phyloP scores from a whole-genome alignment of 2,329 filamentous ascomycete genomes.

The Aschersonia sp. region DNA sequence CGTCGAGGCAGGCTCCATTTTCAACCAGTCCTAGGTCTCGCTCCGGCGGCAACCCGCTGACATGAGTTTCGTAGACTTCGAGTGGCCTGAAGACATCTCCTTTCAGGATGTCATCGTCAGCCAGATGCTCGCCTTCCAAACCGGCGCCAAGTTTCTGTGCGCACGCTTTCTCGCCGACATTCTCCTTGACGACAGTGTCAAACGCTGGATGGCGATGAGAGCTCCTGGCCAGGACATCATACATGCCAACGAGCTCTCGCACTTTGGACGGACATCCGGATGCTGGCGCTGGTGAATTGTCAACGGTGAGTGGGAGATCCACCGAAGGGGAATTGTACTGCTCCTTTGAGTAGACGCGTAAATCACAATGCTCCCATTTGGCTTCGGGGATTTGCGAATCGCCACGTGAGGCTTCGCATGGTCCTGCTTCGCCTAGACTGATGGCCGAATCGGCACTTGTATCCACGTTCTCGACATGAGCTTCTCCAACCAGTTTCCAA shows the following conservation, averaged over 20 bases:
- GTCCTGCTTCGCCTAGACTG: conserved; percentile 10
- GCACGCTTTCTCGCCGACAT: no score
- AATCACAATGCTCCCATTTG: not conserved
- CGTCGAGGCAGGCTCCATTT: no score
- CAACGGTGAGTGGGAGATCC: not conserved
- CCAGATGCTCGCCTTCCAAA: no score
- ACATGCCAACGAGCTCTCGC: conserved; percentile 34
- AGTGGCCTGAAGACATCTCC: no score
- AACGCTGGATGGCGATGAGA: no score
- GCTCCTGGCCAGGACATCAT: conserved; percentile 26
- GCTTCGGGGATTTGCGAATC: not conserved
- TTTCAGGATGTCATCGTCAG: no score
- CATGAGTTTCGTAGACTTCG: no score
- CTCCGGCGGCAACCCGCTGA: no score
- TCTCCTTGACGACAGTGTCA: no score
- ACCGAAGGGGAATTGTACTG: not conserved
- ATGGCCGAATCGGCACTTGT: conserved; percentile 16
- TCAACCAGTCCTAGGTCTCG: no score
- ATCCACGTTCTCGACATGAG: conserved; percentile 5
- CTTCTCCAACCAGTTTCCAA: conserved; percentile 8
- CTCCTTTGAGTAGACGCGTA: not conserved
- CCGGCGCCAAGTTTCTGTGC: no score
- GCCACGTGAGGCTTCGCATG: not conserved
- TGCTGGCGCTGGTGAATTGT: not conserved
- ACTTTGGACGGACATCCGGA: conserved; percentile 23